Evolutionary conservation across 2,329 filamentous ascomycete genomes (phyloP), one percentile per base, ranked within the genome.

Genomic region (Talaromyces sp.): DNA sequence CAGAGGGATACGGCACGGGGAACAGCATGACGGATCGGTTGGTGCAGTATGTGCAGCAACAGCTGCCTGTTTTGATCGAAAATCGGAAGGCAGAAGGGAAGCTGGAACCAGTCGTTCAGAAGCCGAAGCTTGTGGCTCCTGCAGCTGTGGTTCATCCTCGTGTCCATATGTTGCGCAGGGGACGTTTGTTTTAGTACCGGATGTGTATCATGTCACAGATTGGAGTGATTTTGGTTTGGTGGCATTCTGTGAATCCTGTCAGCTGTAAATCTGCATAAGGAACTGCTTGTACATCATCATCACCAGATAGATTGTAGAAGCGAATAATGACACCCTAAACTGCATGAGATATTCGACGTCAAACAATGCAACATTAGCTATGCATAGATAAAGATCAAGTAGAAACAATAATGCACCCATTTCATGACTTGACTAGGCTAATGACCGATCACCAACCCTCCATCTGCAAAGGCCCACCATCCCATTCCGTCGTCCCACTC

Each of bases 381-480:
- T 48, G 45, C 3, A 43, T 19, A 3, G n/a, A 14, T 41, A 19
- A n/a, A 43, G 6, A 43, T 6, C 27, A 31, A 31, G 27, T 7
- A 31, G 27, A 7, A 31, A 31, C 4, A 31, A 31, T 31, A 31
- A 31, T 31, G 27, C 8, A 9, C 19, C n/a, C 41, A 43, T 43
- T 43, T 19, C 16, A 43, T n/a, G n/a, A 19, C 7, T n/a, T 24
- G 10, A 22, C 22, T 13, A 24, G 45, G 45, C 19, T 27, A 48
- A 50, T 31, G 47, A 52, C 16, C 10, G 39, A 37, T 60, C 67
- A 70, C 70, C 72, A 76, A n/a, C 72, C 73, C 60, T 78, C 76
- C 73, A 75, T 72, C 63, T 74, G 74, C 61, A 76, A 67, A 3
- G 75, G 72, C n/a, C 72, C 73, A 6, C 74, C 75, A 35, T 77